phyloP scores from a whole-genome alignment of 352 stramenopile species.

The Phytopythium ostracodes region DNA sequence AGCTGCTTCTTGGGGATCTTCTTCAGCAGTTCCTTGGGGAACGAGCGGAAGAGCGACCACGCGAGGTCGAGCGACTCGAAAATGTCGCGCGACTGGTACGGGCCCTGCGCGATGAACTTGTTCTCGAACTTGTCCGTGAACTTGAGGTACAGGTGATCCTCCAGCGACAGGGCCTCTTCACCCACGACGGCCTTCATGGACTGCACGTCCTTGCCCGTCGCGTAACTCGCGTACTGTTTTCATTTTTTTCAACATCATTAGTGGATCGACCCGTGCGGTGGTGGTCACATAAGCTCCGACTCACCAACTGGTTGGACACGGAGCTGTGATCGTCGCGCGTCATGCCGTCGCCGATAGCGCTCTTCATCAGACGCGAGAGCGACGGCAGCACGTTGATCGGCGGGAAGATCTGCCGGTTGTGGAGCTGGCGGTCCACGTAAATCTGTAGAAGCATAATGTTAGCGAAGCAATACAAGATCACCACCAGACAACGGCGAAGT shows the following conservation, averaged over 20 bases:
- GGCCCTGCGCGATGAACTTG: slow-evolving; percentile 97
- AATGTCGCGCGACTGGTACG: slow-evolving; percentile 98
- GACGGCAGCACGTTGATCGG: slow-evolving; percentile 99
- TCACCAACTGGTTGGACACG: slow-evolving; percentile 98
- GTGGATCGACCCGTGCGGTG: background rate
- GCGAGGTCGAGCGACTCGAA: slow-evolving; percentile 98
- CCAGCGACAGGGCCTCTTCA: slow-evolving; percentile 98
- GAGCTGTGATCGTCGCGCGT: slow-evolving; percentile 97
- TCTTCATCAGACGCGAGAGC: slow-evolving; percentile 99
- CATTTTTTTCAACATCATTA: too few relatives aligned
- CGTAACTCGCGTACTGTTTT: slow-evolving; percentile 79
- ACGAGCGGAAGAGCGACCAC: slow-evolving; percentile 98
- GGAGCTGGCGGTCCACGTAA: slow-evolving; percentile 97
- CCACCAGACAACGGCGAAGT: slow-evolving; percentile 1
- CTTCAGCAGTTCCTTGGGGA: slow-evolving; percentile 99
- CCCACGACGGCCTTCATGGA: slow-evolving; percentile 99
- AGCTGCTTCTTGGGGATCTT: slow-evolving; percentile 99
- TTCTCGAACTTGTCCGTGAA: slow-evolving; percentile 99
- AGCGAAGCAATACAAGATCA: background rate
- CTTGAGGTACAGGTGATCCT: slow-evolving; percentile 99
- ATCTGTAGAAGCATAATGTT: slow-evolving; percentile 51
- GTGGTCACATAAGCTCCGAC: slow-evolving; percentile 5
- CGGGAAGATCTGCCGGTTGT: slow-evolving; percentile 99
- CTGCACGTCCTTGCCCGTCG: slow-evolving; percentile 96
- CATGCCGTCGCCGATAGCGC: slow-evolving; percentile 99